Base-by-base conservation (phyloP, 768 basidiomycete species). In the Macrolepiota fuliginosa region DNA sequence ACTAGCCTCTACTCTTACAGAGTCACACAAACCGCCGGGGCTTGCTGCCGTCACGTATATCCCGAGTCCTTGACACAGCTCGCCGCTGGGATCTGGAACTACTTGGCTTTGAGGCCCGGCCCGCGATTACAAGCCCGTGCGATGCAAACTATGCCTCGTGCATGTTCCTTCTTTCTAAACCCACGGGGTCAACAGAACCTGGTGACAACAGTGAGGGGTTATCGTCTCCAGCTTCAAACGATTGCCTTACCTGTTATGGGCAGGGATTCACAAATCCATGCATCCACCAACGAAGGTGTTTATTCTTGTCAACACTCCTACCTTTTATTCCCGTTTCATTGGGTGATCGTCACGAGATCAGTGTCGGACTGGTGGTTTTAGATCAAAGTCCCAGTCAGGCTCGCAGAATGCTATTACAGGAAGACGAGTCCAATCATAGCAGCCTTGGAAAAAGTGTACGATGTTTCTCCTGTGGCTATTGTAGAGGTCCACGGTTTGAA, bases 361-460 rank as follows among this genome's bases (percentile, higher is more conserved):
- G 32, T 17, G 17, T 6, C 12, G n/a, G 22, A 9, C 13, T 7
- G 25, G 32, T 3, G 29, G 29, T 32, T 60, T 32, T 45, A 37
- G 25, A 22, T 13, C 32, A 17, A 46, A 24, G 4, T 19, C 17
- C 24, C 35, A 24, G 35, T 36, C 22, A 29, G 52, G 32, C 32
- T 12, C 17, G 4, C 42, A 32, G 53, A n/a, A 40, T 35, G n/a
- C 15, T 40, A 42, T 15, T 42, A 53, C 12, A 22, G 27, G 51
- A 24, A 32, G 40, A 35, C 37, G 50, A 19, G 37, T 27, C 27
- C 36, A 32, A 32, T 32, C 36, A 36, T 25, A 32, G 51, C 37
- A 52, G 39, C 25, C 40, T 36, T n/a, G 58, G 50, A 40, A 59
- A 40, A 60, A 45, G 19, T 29, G 58, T 58, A 49, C 36, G n/a